Base-by-base conservation (phyloP, 1,139 yeast species). In the Kluyveromyces marxianus region DNA sequence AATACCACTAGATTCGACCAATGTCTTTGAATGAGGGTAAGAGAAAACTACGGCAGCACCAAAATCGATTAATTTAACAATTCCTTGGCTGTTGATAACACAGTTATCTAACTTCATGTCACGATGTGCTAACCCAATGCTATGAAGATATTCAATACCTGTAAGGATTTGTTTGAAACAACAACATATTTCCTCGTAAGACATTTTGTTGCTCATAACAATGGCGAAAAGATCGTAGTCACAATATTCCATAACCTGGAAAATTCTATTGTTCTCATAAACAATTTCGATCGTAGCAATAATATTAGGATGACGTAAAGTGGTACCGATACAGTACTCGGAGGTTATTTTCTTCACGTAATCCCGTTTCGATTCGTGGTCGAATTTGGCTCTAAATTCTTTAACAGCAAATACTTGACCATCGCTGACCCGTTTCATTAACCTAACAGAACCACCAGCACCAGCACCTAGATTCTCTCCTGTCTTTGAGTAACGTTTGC, bases 191-290 rank as follows among this genome's bases (percentile, higher is more conserved):
- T 90, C 97, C 46, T 79, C 83, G 48, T 82, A 71, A 1, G 88
- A 73, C 97, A 90, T 89, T 59, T 87, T 83, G 56, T 92, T 94
- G 28, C 94, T 82, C 96, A 90, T 90, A 34, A 90, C 97, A 54
- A 90, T 87, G 1, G 96, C 96, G 64, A 90, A 90, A 57, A 90
- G 74, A 67, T 90, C 97, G 60, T 75, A 86, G 58, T 92, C 96
- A 63, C 96, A 89, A 66, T 89, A 90, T 64, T 90, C 97, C 96
- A 90, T 86, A 32, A 90, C 90, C 69, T 89, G 96, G 53, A 82
- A 76, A 52, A 88, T 87, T 48, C 90, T 79, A 53, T 87, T 92
- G 59, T 85, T 82, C 62, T 90, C 97, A 63, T 87, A 86, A 47
- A 92, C 82, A 48, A 90, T 88, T 66, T 90, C 97, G 52, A 89